Evolutionary conservation across 2,329 filamentous ascomycete genomes (phyloP), one percentile per base, ranked within the genome.

Genomic region (Monilinia fructigena): DNA sequence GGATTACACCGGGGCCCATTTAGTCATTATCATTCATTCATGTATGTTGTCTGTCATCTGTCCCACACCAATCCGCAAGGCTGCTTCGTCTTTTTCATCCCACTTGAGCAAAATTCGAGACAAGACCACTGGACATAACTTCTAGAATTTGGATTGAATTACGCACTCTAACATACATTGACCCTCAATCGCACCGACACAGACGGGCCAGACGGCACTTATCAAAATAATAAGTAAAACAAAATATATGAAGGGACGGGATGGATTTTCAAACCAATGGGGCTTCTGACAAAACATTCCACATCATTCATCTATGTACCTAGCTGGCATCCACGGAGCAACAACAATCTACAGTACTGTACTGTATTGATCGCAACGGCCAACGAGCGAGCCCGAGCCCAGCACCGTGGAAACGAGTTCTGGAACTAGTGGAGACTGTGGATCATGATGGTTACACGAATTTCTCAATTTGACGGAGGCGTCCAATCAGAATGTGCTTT

Each of bases 331-430:
- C 42, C 40, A 31, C 18, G 31, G 40, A 31, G 55, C 40, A 45
- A 47, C 42, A n/a, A n/a, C 11, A 16, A n/a, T 2, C 4, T 28
- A 4, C 28, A 35, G 31, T 45, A 42, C 18, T n/a, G 42, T 20
- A 47, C 31, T 6, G 31, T 6, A 35, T 35, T 35, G 31, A 20
- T 16, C 3, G 47, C 20, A 48, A 48, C 4, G 47, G n/a, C 40
- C 40, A 58, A 58, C 26, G 8, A 47, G 40, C 5, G 23, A 58
- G 23, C 40, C 56, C 5, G 23, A 58, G 23, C 40, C 56, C 56
- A 59, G 56, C 42, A 28, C 56, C 31, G n/a, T 59, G 56, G 56
- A 59, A 59, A 59, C 56, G 56, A 59, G 28, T 28, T 28, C 28
- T 28, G 2, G 28, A 28, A 28, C 18, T 10, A 12, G 16, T 47